phyloP scores from a whole-genome alignment of 495 filamentous ascomycete species.

The Apiosordaria backusii region DNA sequence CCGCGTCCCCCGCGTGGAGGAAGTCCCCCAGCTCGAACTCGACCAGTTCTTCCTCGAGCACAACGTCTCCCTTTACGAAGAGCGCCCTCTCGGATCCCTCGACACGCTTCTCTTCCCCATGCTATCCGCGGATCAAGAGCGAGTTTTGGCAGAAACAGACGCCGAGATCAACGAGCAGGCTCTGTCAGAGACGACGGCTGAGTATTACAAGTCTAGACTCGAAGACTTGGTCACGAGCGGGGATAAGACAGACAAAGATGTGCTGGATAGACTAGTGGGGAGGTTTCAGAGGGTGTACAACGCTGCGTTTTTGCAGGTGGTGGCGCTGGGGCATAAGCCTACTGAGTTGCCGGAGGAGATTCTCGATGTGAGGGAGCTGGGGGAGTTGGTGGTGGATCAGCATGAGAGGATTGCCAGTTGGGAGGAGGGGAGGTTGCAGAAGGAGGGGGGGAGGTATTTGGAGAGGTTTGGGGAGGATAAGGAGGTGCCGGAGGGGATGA shows the following conservation, averaged over 20 bases:
- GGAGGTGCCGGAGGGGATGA: constrained; percentile 13
- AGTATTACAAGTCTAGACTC: neutral
- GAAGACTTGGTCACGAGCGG: neutral
- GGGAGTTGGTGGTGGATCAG: constrained; percentile 21
- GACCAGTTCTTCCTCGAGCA: constrained; percentile 43
- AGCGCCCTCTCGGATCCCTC: constrained; percentile 16
- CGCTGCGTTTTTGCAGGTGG: constrained; percentile 16
- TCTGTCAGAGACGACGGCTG: neutral
- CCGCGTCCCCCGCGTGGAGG: constrained; percentile 35
- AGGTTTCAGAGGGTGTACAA: constrained; percentile 10
- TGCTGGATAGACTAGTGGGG: constrained; percentile 7
- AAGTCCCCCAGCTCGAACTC: constrained; percentile 42
- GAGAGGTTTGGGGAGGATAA: constrained; percentile 1
- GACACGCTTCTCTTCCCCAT: constrained; percentile 17
- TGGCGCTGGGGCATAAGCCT: constrained; percentile 16
- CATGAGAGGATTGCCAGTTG: neutral
- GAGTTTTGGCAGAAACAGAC: constrained; percentile 12
- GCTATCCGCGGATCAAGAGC: constrained; percentile 12
- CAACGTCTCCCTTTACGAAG: constrained; percentile 30
- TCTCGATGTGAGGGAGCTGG: constrained; percentile 15
- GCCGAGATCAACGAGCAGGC: constrained; percentile 11
- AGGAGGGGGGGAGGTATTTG: constrained; percentile 16
- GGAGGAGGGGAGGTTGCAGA: constrained; percentile 9
- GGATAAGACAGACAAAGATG: neutral
- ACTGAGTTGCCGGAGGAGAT: neutral